Evolutionary conservation across 2,329 filamentous ascomycete genomes (phyloP).

Genomic region (Penicillium sp.): DNA sequence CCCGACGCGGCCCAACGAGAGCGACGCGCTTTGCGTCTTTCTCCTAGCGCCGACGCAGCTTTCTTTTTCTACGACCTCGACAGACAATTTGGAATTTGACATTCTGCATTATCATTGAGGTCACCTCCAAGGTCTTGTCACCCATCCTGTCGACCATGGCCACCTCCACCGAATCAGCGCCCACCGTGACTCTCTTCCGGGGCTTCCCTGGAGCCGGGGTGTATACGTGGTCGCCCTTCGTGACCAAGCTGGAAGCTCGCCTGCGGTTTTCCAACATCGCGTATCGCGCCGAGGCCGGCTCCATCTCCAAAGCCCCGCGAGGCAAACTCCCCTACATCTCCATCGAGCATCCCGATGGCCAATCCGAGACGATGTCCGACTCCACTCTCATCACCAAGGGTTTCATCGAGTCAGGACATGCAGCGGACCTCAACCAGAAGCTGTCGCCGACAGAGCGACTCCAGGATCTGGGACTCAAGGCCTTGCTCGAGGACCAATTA

Average conservation of each 20-base stretch:
- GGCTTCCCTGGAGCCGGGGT: slow-evolving; percentile 44
- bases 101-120: too few species aligned
- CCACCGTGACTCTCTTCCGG: slow-evolving; percentile 47
- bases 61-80: too few species aligned
- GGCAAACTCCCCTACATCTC: slow-evolving; percentile 62
- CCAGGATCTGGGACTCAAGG: slow-evolving; percentile 53
- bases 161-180: too few species aligned
- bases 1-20: too few species aligned
- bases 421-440: slow-evolving; percentile 51
- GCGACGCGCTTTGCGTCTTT: too few species aligned
- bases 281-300: slow-evolving; percentile 51
- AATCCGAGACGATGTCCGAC: slow-evolving; percentile 45
- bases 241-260: slow-evolving; percentile 61
- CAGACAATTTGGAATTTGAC: too few species aligned
- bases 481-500: slow-evolving; percentile 59
- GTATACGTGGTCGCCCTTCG: slow-evolving; percentile 61
- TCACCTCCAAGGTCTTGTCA: too few species aligned
- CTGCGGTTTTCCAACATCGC: slow-evolving; percentile 53
- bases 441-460: slow-evolving; percentile 43
- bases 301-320: slow-evolving; percentile 47
- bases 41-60: too few species aligned
- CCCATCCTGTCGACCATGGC: too few species aligned
- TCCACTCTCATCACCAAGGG: slow-evolving; percentile 54
- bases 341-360: slow-evolving; percentile 19
- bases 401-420: slow-evolving; percentile 42